These are phyloP conservation scores for Sanguinoderma infundibulare DNA, from an alignment of 1,284 basidiomycete genomes.

Conservation along the genomic window DNA sequence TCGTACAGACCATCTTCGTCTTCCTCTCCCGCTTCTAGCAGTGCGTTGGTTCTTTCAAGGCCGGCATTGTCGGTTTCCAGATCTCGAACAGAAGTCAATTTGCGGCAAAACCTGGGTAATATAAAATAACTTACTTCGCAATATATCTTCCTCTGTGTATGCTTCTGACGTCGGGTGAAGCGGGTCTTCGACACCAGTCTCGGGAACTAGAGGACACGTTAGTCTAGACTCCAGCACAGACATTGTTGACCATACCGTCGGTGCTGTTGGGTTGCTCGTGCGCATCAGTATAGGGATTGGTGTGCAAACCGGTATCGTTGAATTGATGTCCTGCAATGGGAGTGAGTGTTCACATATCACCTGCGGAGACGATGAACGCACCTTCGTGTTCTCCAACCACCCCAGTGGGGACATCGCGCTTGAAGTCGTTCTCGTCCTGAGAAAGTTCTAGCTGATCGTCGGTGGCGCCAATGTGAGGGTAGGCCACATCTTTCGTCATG, in stretches of 20 bases:
- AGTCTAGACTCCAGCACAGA: background rate
- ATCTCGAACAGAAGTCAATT: background rate
- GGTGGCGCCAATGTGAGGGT: slow-evolving; percentile 1
- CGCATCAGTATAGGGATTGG: slow-evolving; percentile 4
- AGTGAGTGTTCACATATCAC: background rate
- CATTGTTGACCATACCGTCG: slow-evolving; percentile 1
- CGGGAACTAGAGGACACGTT: background rate
- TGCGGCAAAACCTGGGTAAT: background rate
- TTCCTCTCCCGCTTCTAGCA: slow-evolving; percentile 7
- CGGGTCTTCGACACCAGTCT: background rate
- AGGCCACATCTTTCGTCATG: slow-evolving; percentile 3
- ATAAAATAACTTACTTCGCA: background rate
- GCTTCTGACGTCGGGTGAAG: background rate
- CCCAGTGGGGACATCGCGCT: background rate
- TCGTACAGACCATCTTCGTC: slow-evolving; percentile 16
- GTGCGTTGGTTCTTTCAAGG: slow-evolving; percentile 1
- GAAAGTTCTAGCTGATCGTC: slow-evolving; percentile 7
- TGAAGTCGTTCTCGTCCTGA: background rate
- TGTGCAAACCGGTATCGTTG: slow-evolving; percentile 12
- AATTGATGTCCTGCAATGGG: background rate
- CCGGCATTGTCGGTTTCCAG: background rate
- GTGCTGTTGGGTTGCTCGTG: slow-evolving; percentile 3
- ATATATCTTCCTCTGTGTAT: background rate
- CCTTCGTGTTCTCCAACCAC: background rate
- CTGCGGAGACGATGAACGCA: background rate